Base-by-base conservation (phyloP, 176 grass and related monocot genomes). In the Elaeis guineensis region DNA sequence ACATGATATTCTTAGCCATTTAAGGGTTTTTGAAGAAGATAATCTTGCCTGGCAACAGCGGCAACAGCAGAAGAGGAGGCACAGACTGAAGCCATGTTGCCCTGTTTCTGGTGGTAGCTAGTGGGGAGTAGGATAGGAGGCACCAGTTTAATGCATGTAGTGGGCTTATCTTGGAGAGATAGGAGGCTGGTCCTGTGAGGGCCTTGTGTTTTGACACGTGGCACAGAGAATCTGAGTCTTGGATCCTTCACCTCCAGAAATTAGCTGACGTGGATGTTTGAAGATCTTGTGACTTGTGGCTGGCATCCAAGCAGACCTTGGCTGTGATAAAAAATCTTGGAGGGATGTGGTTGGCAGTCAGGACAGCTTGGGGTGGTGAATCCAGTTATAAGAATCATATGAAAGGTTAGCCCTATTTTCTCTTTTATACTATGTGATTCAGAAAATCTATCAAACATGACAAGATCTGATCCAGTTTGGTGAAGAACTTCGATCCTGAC, bases 21-120 rank as follows among this genome's bases (percentile, higher is more conserved):
- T n/a, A 7, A 24, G 52, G 17, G 16, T 17, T 12, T 18, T 14
- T 51, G 21, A 50, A 6, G 17, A 17, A 25, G 57, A 58, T 6
- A 6, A 35, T 44, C 68, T 77, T 72, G 71, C 80, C 81, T 69
- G 49, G 82, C 84, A 19, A 89, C 70, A 17, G 88, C 77, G 51
- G 93, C 88, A 50, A 92, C 81, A 70, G 82, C 85, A 65, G 84
- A 75, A 73, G 93, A 71, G 75, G 94, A 89, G 69, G 79, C 79
- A 62, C 85, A 89, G 23, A 90, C 73, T 17, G 87, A 61, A 21
- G 84, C 85, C 78, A 91, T 90, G 6, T 21, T 17, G 32, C 18
- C 30, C 9, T 57, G 1, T 11, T 9, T 22, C 23, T 49, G 32
- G 25, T 19, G n/a, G 32, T 64, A 30, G 28, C 28, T 30, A 6